Conservation (phyloP, 2,329 filamentous ascomycete genomes). For the Aaosphaeria arxii region DNA sequence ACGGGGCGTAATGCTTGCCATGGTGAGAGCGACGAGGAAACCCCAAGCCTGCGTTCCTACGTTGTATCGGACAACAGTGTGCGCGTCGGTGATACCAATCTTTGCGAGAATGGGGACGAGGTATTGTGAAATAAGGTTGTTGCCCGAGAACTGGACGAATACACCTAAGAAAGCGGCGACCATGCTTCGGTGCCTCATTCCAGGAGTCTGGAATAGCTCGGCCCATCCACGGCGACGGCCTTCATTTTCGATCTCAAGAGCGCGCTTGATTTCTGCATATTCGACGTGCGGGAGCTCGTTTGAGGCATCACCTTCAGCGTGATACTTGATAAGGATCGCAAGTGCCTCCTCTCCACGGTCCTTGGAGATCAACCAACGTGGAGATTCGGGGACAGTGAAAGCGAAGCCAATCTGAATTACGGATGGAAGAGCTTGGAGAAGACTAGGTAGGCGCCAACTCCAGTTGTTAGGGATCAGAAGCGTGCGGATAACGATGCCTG, state of each 20-base stretch:
- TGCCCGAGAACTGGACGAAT: constrained; percentile 67
- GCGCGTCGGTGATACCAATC: constrained; percentile 53
- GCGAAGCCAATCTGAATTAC: constrained; percentile 62
- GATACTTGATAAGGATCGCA: constrained; percentile 60
- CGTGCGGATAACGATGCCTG: constrained; percentile 63
- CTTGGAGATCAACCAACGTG: constrained; percentile 63
- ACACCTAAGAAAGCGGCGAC: constrained; percentile 62
- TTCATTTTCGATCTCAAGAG: constrained; percentile 57
- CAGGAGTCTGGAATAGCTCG: constrained; percentile 60
- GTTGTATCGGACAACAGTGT: constrained; percentile 40
- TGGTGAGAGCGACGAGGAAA: constrained; percentile 54
- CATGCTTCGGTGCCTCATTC: constrained; percentile 62
- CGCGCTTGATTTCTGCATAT: constrained; percentile 64
- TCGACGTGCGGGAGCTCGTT: constrained; percentile 61
- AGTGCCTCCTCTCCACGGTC: constrained; percentile 63
- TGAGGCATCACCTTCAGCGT: constrained; percentile 58
- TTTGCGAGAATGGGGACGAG: constrained; percentile 60
- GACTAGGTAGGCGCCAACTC: constrained; percentile 65
- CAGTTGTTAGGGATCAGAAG: constrained; percentile 57
- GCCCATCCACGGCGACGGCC: constrained; percentile 52
- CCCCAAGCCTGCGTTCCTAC: constrained; percentile 60
- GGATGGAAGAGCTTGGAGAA: constrained; percentile 63
- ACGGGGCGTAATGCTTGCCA: constrained; percentile 54
- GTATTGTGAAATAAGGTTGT: constrained; percentile 57
- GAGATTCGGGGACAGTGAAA: constrained; percentile 62